These are phyloP conservation scores for Blastomyces gilchristii DNA, from an alignment of 2,329 filamentous ascomycete genomes.

Conservation along the genomic window DNA sequence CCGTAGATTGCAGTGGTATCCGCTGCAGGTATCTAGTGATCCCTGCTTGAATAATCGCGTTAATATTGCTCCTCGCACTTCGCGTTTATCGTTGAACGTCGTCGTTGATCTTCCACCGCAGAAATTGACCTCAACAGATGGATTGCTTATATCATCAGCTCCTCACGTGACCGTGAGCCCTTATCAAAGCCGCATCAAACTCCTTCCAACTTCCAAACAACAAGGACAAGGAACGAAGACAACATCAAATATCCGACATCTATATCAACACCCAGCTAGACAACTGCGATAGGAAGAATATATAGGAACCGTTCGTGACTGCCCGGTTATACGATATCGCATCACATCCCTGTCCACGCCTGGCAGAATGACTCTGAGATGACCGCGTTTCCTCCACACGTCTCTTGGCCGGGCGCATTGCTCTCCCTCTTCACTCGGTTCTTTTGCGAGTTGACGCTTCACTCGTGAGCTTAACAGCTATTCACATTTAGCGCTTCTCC, in stretches of 20 bases:
- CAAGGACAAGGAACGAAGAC: neutral
- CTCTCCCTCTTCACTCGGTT: constrained; percentile 22
- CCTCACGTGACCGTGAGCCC: neutral
- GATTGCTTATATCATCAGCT: neutral
- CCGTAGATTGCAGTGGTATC: neutral
- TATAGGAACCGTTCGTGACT: neutral
- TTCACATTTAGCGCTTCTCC: constrained; percentile 4
- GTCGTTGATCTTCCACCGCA: neutral
- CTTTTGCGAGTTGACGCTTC: constrained; percentile 8
- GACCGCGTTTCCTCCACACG: constrained; percentile 4
- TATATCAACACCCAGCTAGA: neutral
- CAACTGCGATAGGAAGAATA: neutral
- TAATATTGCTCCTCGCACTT: neutral
- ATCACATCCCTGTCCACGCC: neutral
- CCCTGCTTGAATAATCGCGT: neutral
- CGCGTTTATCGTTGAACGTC: neutral
- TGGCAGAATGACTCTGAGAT: constrained; percentile 8
- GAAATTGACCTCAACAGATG: neutral
- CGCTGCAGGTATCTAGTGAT: neutral
- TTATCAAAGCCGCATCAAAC: neutral
- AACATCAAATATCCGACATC: neutral
- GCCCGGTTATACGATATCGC: neutral
- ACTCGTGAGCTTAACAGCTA: constrained; percentile 22
- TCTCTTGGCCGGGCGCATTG: constrained; percentile 27
- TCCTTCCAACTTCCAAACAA: neutral